phyloP scores from a whole-genome alignment of 31 red algal genomes.

The Endocladia muricata region DNA sequence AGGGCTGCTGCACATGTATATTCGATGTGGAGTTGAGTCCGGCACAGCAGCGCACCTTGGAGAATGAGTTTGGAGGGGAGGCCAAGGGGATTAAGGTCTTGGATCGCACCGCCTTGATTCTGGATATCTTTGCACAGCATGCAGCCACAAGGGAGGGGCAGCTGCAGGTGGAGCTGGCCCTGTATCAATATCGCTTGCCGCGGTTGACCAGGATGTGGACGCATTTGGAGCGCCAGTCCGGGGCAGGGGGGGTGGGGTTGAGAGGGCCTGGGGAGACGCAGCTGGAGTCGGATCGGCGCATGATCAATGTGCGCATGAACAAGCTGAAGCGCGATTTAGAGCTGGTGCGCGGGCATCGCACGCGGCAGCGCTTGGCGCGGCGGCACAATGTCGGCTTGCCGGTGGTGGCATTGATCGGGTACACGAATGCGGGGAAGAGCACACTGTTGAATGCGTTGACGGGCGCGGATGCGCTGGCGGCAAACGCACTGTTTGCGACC shows the following conservation, averaged over 20 bases:
- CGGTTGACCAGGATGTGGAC: slow-evolving; percentile 82
- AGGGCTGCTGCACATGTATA: slow-evolving; percentile 60
- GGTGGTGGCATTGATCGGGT: slow-evolving; percentile 42
- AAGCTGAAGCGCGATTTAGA: slow-evolving; percentile 46
- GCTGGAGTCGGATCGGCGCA: slow-evolving; percentile 56
- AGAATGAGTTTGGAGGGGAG: slow-evolving; percentile 68
- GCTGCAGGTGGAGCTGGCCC: slow-evolving; percentile 79
- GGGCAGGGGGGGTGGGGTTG: slow-evolving; percentile 56
- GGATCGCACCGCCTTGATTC: slow-evolving; percentile 82
- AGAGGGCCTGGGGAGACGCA: slow-evolving; percentile 69
- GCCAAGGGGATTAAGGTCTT: slow-evolving; percentile 71
- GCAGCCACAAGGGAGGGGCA: slow-evolving; percentile 68
- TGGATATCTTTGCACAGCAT: slow-evolving; percentile 93
- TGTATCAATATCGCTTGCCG: slow-evolving; percentile 84
- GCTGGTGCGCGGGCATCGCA: slow-evolving; percentile 23
- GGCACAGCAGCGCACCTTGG: slow-evolving; percentile 76
- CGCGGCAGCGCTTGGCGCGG: slow-evolving; percentile 26
- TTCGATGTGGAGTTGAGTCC: slow-evolving; percentile 82
- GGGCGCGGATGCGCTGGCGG: slow-evolving; percentile 70
- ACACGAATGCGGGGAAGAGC: slow-evolving; percentile 96
- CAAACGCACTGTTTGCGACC: slow-evolving; percentile 90
- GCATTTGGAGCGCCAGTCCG: slow-evolving; percentile 79
- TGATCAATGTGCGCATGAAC: slow-evolving; percentile 21
- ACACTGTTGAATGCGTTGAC: slow-evolving; percentile 88
- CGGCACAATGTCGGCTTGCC: slow-evolving; percentile 22